Evolutionary conservation across 768 basidiomycete species (phyloP), one percentile per base, ranked within the genome.

Genomic region (Naganishia friedmannii): DNA sequence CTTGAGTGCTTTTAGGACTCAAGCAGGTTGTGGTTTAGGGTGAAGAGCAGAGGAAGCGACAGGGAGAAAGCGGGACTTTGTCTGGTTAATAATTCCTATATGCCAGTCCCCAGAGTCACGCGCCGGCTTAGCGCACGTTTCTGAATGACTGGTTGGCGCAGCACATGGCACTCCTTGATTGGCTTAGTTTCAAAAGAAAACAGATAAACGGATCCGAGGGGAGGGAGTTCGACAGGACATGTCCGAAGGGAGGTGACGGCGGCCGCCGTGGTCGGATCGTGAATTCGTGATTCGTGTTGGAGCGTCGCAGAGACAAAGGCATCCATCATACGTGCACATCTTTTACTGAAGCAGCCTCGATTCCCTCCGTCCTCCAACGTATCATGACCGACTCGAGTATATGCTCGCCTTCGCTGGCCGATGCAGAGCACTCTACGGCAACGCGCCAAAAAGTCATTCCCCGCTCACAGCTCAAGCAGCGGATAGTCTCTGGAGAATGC

Each of bases 401-500:
- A n/a, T n/a, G 57, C 31, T 58, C 57, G 7, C 34, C 3, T 6
- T n/a, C 28, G 37, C 57, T 58, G 32, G 57, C 12, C 29, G 32
- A 58, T 4, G 57, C n/a, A 28, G 57, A 58, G 57, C 57, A 58
- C 13, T 32, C 57, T 21, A 31, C 7, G 6, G n/a, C 60, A 26
- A 13, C 37, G 3, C 60, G 60, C 2, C 23, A 17, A 26, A 34
- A 19, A 15, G n/a, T 65, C 48, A 66, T 70, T 45, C 26, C 70
- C 3, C 66, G 66, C 9, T 31, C 55, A 13, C 83, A 86, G 55
- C 84, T 94, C 74, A 89, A 88, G 12, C 78, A 82, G 6, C 87
- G 87, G 75, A 90, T 95, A 75, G 85, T 91, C 78, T 83, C 83
- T 1, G 93, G 93, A 56, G 88, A 91, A 68, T 81, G 82, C 67